phyloP scores from a whole-genome alignment of 108 stramenopile species.

The Phaeodactylum tricornutum region DNA sequence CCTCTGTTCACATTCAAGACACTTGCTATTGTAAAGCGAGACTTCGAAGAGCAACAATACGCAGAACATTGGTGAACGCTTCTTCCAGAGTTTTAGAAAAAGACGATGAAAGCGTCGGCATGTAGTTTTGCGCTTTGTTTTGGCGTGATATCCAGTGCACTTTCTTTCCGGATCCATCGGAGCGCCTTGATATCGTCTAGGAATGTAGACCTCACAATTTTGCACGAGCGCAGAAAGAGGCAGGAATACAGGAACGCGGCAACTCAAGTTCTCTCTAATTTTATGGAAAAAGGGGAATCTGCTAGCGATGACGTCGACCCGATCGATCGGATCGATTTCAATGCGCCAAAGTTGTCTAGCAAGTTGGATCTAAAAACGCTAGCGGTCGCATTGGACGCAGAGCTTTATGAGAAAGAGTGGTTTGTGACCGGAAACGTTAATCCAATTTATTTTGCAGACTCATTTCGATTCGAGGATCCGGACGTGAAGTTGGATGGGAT shows the following conservation, averaged over 20 bases:
- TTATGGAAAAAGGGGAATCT: slow-evolving; percentile 31
- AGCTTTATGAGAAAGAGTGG: slow-evolving; percentile 71
- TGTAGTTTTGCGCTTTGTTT: too few species aligned
- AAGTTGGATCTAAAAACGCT: slow-evolving; percentile 31
- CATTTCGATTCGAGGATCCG: slow-evolving; percentile 79
- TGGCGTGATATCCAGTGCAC: too few species aligned
- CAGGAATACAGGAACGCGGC: slow-evolving; percentile 52
- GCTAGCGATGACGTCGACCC: slow-evolving; percentile 6
- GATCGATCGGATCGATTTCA: slow-evolving; percentile 28
- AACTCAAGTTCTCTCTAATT: slow-evolving; percentile 52
- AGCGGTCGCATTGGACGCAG: slow-evolving; percentile 39
- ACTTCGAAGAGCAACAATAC: too few species aligned
- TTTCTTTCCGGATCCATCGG: too few species aligned
- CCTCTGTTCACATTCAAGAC: too few species aligned
- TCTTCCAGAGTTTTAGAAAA: too few species aligned
- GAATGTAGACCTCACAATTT: too few species aligned
- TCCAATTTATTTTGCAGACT: slow-evolving; percentile 58
- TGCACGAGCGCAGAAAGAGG: too few species aligned
- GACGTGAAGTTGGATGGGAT: slow-evolving; percentile 70
- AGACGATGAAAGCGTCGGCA: too few species aligned
- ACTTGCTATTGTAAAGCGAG: too few species aligned
- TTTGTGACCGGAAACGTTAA: slow-evolving; percentile 81
- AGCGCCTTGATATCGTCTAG: too few species aligned
- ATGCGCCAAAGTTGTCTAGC: slow-evolving; percentile 25
- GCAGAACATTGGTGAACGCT: too few species aligned